Conservation (phyloP, 352 stramenopile species). For the Globisporangium heterothallicum region DNA sequence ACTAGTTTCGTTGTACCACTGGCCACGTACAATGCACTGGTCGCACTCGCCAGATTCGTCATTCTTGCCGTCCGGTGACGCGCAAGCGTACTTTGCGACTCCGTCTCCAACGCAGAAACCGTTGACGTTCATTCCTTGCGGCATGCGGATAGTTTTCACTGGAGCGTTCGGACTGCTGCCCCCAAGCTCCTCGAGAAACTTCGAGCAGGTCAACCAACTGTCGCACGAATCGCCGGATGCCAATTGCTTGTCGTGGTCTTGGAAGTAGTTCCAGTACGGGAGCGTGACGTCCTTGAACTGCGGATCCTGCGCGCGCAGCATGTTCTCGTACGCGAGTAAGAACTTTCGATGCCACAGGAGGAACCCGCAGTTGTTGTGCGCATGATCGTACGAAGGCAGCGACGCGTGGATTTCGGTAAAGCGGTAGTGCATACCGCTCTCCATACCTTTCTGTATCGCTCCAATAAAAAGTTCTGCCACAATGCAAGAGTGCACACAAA, state of each 20-base stretch:
- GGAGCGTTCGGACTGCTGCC: neutral
- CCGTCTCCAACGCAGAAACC: too few relatives aligned
- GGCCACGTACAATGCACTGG: too few relatives aligned
- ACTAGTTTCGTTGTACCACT: too few relatives aligned
- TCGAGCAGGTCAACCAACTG: neutral
- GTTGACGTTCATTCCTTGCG: too few relatives aligned
- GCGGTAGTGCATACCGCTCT: neutral
- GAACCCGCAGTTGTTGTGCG: neutral
- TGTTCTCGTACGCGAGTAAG: constrained; percentile 7
- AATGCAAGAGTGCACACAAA: neutral
- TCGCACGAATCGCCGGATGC: neutral
- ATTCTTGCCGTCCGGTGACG: too few relatives aligned
- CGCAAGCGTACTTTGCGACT: too few relatives aligned
- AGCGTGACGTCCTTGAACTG: constrained; percentile 9
- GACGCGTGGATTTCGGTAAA: neutral
- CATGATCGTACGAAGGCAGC: constrained; percentile 1
- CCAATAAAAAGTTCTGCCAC: neutral
- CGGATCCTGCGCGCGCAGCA: constrained; percentile 3
- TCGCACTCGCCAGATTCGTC: too few relatives aligned
- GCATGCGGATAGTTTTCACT: neutral
- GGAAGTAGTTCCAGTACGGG: constrained; percentile 5
- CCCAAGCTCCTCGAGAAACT: neutral
- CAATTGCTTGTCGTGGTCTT: neutral
- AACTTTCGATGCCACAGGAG: constrained; percentile 1
- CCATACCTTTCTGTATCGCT: neutral